Conservation (phyloP, 2,329 filamentous ascomycete genomes). For the Ascocoryne sarcoides region DNA sequence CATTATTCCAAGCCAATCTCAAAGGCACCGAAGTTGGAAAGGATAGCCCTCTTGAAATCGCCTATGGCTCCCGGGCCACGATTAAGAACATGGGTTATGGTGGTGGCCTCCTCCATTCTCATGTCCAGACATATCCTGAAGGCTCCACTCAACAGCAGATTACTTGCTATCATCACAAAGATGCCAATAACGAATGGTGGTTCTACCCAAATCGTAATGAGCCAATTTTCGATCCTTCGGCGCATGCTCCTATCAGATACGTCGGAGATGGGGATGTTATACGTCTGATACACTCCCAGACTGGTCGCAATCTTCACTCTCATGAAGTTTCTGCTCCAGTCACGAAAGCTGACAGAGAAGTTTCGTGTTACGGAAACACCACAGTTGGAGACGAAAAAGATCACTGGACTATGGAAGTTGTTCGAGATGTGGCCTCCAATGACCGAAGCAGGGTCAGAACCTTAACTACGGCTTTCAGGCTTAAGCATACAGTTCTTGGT, state of each 20-base stretch:
- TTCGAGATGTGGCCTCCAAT: conserved; percentile 69
- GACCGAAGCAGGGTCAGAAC: conserved; percentile 83
- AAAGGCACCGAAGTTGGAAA: conserved; percentile 88
- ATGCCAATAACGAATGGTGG: conserved; percentile 99
- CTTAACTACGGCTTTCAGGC: conserved; percentile 83
- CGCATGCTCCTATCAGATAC: conserved; percentile 45
- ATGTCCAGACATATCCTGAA: conserved; percentile 92
- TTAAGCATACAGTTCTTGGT: conserved; percentile 71
- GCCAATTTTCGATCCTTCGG: conserved; percentile 61
- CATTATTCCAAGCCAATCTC: conserved; percentile 95
- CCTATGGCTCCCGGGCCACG: conserved; percentile 79
- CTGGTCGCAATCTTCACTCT: conserved; percentile 93
- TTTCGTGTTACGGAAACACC: conserved; percentile 91
- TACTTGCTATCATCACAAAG: conserved; percentile 99
- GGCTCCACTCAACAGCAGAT: conserved; percentile 92
- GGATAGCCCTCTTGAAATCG: conserved; percentile 88
- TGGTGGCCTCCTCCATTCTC: conserved; percentile 89
- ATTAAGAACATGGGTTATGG: conserved; percentile 99
- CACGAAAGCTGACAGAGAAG: conserved; percentile 82
- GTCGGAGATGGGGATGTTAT: conserved; percentile 70
- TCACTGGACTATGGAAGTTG: conserved; percentile 90
- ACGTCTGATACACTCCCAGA: conserved; percentile 88
- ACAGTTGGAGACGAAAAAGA: conserved; percentile 97
- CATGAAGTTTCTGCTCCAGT: conserved; percentile 84
- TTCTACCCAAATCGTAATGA: conserved; percentile 88